Base-by-base conservation (phyloP, 2,329 filamentous ascomycete species). In the Aspergillus caelatus region DNA sequence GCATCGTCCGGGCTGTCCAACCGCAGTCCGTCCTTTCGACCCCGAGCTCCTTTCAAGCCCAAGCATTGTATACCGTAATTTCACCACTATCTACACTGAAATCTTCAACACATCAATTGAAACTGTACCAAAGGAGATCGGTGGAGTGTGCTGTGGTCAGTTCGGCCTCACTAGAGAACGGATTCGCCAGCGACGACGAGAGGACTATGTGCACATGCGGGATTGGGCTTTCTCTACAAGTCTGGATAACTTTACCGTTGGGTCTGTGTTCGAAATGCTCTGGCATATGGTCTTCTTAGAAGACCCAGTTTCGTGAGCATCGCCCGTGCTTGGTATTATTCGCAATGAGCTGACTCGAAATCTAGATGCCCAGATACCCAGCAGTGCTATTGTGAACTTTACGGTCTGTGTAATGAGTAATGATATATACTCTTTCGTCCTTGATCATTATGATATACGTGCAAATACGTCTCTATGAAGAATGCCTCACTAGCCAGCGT, bases 1-100 rank as follows among this genome's bases (percentile, higher is more conserved):
- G 14, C 63, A 63, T 19, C 62, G 65, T n/a, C 71, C 75, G 11
- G 76, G 77, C 14, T 80, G 78, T 67, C 78, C 77, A 11, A 67
- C 62, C 8, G 72, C 75, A 55, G 66, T 78, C 8, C 67, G 70
- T 7, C 74, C 75, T 0, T 71, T 73, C 21, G 67, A 67, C 45
- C 65, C 74, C 7, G 65, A 69, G 2, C 64, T 70, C 16, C 59
- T 67, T 10, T 67, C 70, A 19, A 68, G 68, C 12, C 52, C 69
- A 10, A 65, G 61, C 19, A 58, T 65, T n/a, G 70, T 60, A 66
- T 61, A 68, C 68, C n/a, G 63, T n/a, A 55, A 68, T 32, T 70
- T 73, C 53, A 28, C 67, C 8, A 55, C 30, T 1, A 60, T 69
- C 54, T 65, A 66, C 58, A 55, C 53, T 28, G 60, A 68, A 5